Evolutionary conservation across 1,139 yeast species (phyloP), one percentile per base, ranked within the genome.

Genomic region (Kodamaea derodonti): DNA sequence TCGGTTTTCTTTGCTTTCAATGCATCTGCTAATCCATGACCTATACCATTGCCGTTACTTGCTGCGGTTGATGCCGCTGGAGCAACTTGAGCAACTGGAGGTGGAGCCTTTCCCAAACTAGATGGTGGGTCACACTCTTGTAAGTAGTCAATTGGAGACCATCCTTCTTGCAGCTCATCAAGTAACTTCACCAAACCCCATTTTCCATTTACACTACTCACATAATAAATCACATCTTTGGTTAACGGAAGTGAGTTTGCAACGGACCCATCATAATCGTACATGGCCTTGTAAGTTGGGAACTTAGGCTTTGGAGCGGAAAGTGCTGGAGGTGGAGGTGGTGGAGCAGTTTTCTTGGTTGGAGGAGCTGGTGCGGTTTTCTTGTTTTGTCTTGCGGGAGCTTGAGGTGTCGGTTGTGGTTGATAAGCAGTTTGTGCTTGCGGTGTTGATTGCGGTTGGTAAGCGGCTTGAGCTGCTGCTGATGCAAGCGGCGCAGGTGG

Each of bases 91-190:
- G 58, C 47, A 10, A 46, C 41, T 7, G 43, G 34, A 12, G 28
- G 17, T 9, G 10, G 15, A 4, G 42, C 45, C 1, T 54, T 56
- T 22, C 49, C 42, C 10, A 50, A 43, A 25, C 51, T 46, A 3
- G 62, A 58, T 13, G 75, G 78, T 15, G 74, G 71, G 11, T 58
- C 72, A 56, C 75, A 75, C 49, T 82, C 84, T 36, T 78, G 80
- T 51, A 92, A 78, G 55, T 90, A 94, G 14, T 94, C 85, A 22
- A 94, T 83, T 10, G 99, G 99, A 9, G 95, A 92, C 98, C 98
- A 94, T 3, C 98, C 99, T 58, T 90, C 95, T 37, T 68, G 75
- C 2, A 81, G 55, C 31, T 84, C 92, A 49, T 84, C 90, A 41
- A 82, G 59, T 14, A 78, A 69, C 56, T 84, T 85, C 4, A 88